These are phyloP conservation scores for Scheffersomyces illinoinensis DNA, from an alignment of 1,139 yeast species.

Conservation along the genomic window DNA sequence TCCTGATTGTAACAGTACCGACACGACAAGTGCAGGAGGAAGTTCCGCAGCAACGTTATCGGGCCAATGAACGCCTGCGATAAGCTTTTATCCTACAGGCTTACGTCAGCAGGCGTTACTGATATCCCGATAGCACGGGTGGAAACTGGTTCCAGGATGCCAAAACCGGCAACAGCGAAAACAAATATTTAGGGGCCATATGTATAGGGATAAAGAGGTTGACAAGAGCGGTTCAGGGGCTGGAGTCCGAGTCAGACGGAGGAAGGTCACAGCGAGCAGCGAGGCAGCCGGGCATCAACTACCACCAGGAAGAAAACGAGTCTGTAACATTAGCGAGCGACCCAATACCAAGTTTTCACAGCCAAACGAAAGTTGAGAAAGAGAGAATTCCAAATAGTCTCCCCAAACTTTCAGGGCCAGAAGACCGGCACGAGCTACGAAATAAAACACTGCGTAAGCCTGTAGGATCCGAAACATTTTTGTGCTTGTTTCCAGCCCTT, in stretches of 20 bases:
- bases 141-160: background rate
- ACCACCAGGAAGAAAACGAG: background rate
- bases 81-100: background rate
- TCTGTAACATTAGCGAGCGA: background rate
- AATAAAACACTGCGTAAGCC: background rate
- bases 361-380: background rate
- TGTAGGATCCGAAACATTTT: background rate
- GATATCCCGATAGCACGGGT: background rate
- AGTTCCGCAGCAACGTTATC: conserved; percentile 5
- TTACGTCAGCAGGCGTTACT: background rate
- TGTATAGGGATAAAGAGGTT: background rate
- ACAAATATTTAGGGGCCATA: background rate
- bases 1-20: background rate
- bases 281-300: background rate
- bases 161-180: background rate
- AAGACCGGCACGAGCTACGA: background rate
- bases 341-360: background rate
- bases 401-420: background rate
- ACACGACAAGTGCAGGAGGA: conserved; percentile 3
- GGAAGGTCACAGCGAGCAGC: background rate
- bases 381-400: background rate
- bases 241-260: background rate
- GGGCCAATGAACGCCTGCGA: conserved; percentile 10
- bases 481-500: background rate
- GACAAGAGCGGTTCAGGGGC: background rate